Evolutionary conservation across 495 filamentous ascomycete genomes (phyloP).

Genomic region (Lineolata rhizophorae): DNA sequence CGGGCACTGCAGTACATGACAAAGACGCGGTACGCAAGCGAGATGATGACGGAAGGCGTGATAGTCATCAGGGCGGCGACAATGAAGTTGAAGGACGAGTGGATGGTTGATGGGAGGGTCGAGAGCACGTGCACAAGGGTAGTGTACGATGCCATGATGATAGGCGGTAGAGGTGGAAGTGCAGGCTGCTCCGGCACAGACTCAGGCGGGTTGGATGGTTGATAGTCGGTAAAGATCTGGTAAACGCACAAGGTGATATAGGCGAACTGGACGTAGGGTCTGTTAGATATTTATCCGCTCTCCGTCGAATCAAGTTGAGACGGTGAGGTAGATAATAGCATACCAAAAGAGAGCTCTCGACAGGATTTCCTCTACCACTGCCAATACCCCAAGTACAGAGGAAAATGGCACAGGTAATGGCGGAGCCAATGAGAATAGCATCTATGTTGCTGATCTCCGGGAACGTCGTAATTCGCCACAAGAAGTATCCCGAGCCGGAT

Average conservation of each 20-base stretch:
- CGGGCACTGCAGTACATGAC: constrained; percentile 91
- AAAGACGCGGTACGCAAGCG: constrained; percentile 72
- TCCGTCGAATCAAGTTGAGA: background rate
- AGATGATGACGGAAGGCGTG: constrained; percentile 85
- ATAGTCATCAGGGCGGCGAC: constrained; percentile 79
- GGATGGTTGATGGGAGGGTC: constrained; percentile 59
- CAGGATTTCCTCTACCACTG: constrained; percentile 81
- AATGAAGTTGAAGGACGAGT: constrained; percentile 68
- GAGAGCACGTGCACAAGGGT: constrained; percentile 71
- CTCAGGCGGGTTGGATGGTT: constrained; percentile 43
- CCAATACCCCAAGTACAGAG: constrained; percentile 87
- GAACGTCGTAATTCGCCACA: constrained; percentile 85
- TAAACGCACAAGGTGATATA: constrained; percentile 95
- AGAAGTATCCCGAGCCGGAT: constrained; percentile 84
- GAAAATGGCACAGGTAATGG: constrained; percentile 77
- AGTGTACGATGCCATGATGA: constrained; percentile 97
- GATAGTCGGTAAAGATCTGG: constrained; percentile 97
- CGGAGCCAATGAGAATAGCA: constrained; percentile 75
- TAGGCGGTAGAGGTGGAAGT: constrained; percentile 82
- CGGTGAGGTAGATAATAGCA: constrained; percentile 1
- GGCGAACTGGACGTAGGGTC: constrained; percentile 35
- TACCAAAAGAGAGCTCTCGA: constrained; percentile 73
- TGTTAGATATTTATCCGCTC: constrained; percentile 2
- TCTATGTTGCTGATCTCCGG: constrained; percentile 87
- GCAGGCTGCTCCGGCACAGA: constrained; percentile 39